Percentiles rank a stretch among this genome's conserved stretches.
These are phyloP conservation scores for Sporothrix euskadiensis DNA, from an alignment of 2,329 filamentous ascomycete genomes.

Conservation along the genomic window DNA sequence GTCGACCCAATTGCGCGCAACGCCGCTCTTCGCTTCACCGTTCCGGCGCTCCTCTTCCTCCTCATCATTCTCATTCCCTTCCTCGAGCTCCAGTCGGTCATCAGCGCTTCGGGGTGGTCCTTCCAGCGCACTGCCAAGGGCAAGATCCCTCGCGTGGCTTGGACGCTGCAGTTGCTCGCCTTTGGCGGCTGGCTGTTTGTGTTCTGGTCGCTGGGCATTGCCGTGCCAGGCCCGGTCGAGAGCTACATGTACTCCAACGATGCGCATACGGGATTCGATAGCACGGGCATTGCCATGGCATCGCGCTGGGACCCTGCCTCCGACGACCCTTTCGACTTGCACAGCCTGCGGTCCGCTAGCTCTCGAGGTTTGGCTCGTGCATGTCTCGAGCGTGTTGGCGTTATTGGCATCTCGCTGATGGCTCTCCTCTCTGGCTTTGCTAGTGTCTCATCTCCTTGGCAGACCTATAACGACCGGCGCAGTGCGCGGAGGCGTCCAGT, in stretches of 20 bases:
- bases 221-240: constrained; percentile 45
- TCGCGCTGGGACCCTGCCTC: constrained; percentile 28
- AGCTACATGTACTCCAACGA: constrained; percentile 34
- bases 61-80: constrained; percentile 76
- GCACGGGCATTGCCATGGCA: constrained; percentile 38
- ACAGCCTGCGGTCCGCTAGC: constrained; percentile 14
- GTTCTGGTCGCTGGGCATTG: constrained; percentile 75
- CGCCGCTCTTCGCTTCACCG: constrained; percentile 66
- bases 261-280: constrained; percentile 38
- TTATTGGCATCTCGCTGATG: constrained; percentile 85
- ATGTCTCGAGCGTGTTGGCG: constrained; percentile 70
- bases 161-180: constrained; percentile 62
- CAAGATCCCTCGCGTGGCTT: constrained; percentile 59
- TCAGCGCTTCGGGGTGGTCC: constrained; percentile 60
- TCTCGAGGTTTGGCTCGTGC: constrained; percentile 48
- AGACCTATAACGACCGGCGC: constrained; percentile 69
- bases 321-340: constrained; percentile 19
- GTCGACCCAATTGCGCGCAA: constrained; percentile 67
- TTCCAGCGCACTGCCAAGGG: constrained; percentile 61
- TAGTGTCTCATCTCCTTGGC: constrained; percentile 84
- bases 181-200: constrained; percentile 68
- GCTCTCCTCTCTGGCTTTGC: constrained; percentile 86
- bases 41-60: constrained; percentile 69
- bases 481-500: constrained; percentile 54
- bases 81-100: constrained; percentile 70